A percentile compares a stretch with the other conserved stretches of the same genome.
Conservation (phyloP, 1,284 basidiomycete genomes). For the Lignosus rhinocerotis region DNA sequence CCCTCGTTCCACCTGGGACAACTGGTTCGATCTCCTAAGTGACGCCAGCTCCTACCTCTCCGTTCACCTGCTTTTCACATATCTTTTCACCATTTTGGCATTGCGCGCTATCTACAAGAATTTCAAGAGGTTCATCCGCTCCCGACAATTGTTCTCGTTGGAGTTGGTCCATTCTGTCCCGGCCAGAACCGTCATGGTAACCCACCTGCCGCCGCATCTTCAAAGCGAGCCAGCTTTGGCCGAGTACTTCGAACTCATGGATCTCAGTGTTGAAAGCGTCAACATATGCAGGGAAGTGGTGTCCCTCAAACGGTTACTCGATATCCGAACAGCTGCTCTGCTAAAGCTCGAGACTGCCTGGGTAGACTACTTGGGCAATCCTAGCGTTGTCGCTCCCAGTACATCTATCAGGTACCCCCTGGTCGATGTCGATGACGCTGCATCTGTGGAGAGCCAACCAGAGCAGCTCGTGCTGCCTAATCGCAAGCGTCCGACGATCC, state of each 20-base stretch:
- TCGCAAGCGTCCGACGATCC: conserved; percentile 66
- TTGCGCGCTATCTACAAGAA: conserved; percentile 88
- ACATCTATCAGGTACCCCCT: conserved; percentile 32
- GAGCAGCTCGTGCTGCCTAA: conserved; percentile 71
- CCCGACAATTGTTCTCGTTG: conserved; percentile 90
- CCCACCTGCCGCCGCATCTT: conserved; percentile 80
- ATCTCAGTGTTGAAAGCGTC: conserved; percentile 83
- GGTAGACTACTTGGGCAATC: conserved; percentile 92
- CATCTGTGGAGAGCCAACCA: conserved; percentile 48
- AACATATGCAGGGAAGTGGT: conserved; percentile 86
- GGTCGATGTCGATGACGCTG: conserved; percentile 50
- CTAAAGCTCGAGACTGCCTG: conserved; percentile 81
- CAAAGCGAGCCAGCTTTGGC: conserved; percentile 84
- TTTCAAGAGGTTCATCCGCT: conserved; percentile 88
- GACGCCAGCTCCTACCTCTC: conserved; percentile 86
- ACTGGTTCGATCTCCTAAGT: conserved; percentile 84
- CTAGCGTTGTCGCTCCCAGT: conserved; percentile 59
- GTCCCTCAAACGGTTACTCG: conserved; percentile 71
- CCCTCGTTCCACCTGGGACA: conserved; percentile 28
- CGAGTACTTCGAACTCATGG: conserved; percentile 91
- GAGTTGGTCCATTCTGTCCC: conserved; percentile 94
- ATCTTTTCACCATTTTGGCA: conserved; percentile 86
- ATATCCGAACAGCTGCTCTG: conserved; percentile 77
- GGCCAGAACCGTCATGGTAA: conserved; percentile 89
- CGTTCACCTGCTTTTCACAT: conserved; percentile 90